phyloP scores from a whole-genome alignment of 2,329 filamentous ascomycete genomes.

The Scytalidium lignicola region DNA sequence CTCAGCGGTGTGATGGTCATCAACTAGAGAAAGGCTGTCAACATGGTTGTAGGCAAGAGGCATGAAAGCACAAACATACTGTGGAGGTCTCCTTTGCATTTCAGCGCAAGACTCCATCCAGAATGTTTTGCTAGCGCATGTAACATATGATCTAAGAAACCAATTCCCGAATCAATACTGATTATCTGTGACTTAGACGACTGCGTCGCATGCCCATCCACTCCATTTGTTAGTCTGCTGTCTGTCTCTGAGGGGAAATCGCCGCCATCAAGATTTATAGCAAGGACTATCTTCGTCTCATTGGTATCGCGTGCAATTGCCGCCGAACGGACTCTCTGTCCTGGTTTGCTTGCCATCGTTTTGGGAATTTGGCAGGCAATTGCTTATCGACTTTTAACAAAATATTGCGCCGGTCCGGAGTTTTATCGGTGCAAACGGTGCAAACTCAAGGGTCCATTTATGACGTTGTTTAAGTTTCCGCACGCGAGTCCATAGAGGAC shows the following conservation, averaged over 20 bases:
- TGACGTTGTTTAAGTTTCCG: constrained; percentile 1
- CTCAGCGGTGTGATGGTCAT: constrained; percentile 98
- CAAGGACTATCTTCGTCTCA: constrained; percentile 94
- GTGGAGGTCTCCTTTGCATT: constrained; percentile 84
- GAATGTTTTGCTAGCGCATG: constrained; percentile 94
- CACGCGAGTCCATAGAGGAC: neutral
- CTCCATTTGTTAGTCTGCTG: constrained; percentile 43
- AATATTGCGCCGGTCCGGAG: neutral
- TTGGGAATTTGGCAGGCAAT: neutral
- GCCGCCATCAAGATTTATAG: constrained; percentile 90
- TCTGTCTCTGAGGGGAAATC: constrained; percentile 63
- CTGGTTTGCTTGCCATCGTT: constrained; percentile 15
- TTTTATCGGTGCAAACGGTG: neutral
- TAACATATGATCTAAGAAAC: constrained; percentile 98
- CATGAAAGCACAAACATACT: constrained; percentile 53
- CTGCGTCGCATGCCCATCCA: constrained; percentile 74
- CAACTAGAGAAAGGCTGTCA: constrained; percentile 51
- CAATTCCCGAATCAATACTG: constrained; percentile 85
- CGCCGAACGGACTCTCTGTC: constrained; percentile 54
- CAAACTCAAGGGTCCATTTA: neutral
- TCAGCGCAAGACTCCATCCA: constrained; percentile 83
- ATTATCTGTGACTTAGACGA: constrained; percentile 80
- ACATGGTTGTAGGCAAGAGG: neutral
- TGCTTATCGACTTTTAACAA: neutral
- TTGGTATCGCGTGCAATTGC: constrained; percentile 87